A percentile compares a stretch with the other conserved stretches of the same genome.
These are phyloP conservation scores for Akanthomyces dipterigenus DNA, from an alignment of 2,329 filamentous ascomycete genomes.

Conservation along the genomic window DNA sequence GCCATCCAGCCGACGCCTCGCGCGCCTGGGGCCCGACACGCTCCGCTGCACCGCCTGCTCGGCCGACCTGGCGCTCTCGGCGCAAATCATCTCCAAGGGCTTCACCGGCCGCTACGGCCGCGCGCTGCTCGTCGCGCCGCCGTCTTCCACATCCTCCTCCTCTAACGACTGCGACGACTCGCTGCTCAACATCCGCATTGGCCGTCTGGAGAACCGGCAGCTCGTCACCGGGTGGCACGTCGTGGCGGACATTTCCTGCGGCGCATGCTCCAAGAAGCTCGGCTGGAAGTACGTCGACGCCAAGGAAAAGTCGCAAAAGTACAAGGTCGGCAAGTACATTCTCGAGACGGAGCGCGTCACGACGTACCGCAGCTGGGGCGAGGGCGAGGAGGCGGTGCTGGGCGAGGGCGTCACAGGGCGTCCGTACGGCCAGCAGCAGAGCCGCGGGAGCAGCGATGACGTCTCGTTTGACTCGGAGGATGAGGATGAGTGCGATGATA, in stretches of 20 bases:
- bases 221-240: conserved; percentile 58
- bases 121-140: conserved; percentile 50
- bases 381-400: neutral
- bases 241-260: conserved; percentile 57
- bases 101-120: conserved; percentile 61
- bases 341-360: conserved; percentile 55
- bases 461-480: conserved; percentile 57
- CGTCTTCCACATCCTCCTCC: conserved; percentile 12
- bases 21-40: conserved; percentile 44
- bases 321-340: conserved; percentile 65
- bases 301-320: conserved; percentile 50
- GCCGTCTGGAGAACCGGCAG: conserved; percentile 47
- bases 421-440: conserved; percentile 8
- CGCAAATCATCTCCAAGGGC: conserved; percentile 58
- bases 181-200: conserved; percentile 50
- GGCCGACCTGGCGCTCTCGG: conserved; percentile 52
- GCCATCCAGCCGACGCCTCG: conserved; percentile 27
- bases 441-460: conserved; percentile 19
- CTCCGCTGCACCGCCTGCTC: conserved; percentile 54
- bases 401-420: neutral
- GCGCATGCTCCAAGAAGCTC: conserved; percentile 47
- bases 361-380: conserved; percentile 44
- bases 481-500: conserved; percentile 60
- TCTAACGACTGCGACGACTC: conserved; percentile 13
- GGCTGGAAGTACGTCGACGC: conserved; percentile 66